Evolutionary conservation across 1,139 yeast genomes (phyloP).

Genomic region (Blastobotrys raffinosifermentans): DNA sequence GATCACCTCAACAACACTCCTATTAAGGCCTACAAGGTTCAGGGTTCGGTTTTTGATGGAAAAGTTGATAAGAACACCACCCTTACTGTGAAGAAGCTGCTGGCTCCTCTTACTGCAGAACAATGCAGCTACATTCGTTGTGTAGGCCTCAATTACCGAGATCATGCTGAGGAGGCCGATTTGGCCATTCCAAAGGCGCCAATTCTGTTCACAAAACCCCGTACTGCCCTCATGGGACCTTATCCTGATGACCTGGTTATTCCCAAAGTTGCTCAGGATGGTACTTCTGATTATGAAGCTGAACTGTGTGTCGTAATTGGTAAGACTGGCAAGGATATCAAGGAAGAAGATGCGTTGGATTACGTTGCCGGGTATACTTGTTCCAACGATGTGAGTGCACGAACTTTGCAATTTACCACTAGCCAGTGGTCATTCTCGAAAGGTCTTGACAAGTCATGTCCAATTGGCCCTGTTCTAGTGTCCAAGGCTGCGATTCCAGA

Average conservation of each 20-base stretch:
- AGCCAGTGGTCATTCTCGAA: conserved; percentile 35
- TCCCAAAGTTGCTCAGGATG: conserved; percentile 10
- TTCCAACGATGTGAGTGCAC: conserved; percentile 10
- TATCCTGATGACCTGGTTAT: neutral
- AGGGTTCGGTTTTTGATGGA: neutral
- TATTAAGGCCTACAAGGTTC: neutral
- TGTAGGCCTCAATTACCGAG: conserved; percentile 3
- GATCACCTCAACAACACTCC: neutral
- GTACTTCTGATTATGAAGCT: conserved; percentile 21
- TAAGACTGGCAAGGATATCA: conserved; percentile 37
- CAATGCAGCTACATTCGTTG: conserved; percentile 1
- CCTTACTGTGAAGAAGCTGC: neutral
- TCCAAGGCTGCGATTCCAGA: conserved; percentile 28
- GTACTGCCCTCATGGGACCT: conserved; percentile 3
- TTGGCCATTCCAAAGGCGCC: conserved; percentile 1
- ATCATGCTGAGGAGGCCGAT: conserved; percentile 5
- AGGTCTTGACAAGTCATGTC: conserved; percentile 37
- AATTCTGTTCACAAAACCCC: conserved; percentile 2
- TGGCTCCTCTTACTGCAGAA: neutral
- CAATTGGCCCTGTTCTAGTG: conserved; percentile 35
- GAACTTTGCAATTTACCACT: conserved; percentile 6
- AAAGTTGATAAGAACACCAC: neutral
- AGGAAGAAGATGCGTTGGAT: conserved; percentile 30
- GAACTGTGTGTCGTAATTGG: conserved; percentile 38
- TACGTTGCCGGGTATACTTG: conserved; percentile 11